Base-by-base conservation (phyloP, 192 early-diverging fungal species). In the Haplosporangium gracile region DNA sequence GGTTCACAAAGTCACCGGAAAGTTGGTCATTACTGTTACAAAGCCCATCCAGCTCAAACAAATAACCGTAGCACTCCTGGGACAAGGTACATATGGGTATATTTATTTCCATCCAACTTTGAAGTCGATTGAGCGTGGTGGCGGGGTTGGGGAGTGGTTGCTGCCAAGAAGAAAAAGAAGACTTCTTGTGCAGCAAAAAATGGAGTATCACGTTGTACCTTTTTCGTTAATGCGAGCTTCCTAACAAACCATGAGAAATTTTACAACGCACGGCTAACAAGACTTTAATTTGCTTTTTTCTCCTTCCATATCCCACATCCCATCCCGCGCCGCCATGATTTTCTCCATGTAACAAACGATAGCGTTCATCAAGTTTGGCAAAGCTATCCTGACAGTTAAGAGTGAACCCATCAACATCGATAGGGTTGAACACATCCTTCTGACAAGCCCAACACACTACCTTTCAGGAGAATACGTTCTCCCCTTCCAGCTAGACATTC, bases 391-490 rank as follows among this genome's bases (percentile, higher is more conserved):
- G 39, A 45, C 38, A 5, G 42, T 80, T 8, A 80, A 74, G 60
- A 80, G 78, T 13, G 78, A 80, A 18, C 70, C 78, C 32, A 60
- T 80, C 34, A 72, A 55, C 24, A 80, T 38, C 15, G 72, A 80
- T 32, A 72, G 43, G 57, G 51, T 74, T 0, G 78, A 80, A 39
- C 39, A 57, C 4, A 26, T 4, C 32, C 18, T 80, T 8, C 7
- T 80, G 13, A 24, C 39, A 43, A 36, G 22, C 2, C 53, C 70
- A 24, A 74, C 70, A 20, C 24, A n/a, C 6, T 80, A 74, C 43
- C 55, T n/a, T 2, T 55, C 78, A 32, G 78, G 78, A 13, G 78
- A 72, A 71, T 72, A 74, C 57, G 45, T 26, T 4, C 38, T 80
- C 26, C 72, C 78, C 34, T 80, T 80, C 29, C 71, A 80, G 22